phyloP scores from a whole-genome alignment of 768 basidiomycete genomes.

The Tricholoma matsutake region DNA sequence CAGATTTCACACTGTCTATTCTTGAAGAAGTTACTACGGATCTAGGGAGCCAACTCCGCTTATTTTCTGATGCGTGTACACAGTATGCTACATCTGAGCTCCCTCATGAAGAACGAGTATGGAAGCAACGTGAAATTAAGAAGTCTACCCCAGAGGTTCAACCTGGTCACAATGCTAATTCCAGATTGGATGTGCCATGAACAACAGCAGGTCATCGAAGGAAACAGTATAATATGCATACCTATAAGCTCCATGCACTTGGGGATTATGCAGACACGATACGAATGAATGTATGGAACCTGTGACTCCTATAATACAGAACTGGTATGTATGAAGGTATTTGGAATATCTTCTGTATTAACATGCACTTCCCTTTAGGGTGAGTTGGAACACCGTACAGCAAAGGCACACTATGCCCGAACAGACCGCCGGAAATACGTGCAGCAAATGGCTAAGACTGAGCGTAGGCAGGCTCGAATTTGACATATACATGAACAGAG shows the following conservation, averaged over 20 bases:
- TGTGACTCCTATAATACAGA: not conserved
- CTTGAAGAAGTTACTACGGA: no score
- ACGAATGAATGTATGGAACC: not conserved
- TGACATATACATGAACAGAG: not conserved
- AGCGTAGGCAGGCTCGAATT: conserved; percentile 7
- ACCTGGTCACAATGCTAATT: no score
- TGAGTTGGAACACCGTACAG: no score
- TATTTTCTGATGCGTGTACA: no score
- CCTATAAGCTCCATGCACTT: not conserved
- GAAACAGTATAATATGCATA: not conserved
- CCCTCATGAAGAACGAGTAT: no score
- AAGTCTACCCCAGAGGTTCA: no score
- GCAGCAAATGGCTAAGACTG: conserved; percentile 10
- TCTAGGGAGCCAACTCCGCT: no score
- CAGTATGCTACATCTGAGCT: no score
- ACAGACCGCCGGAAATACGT: conserved; percentile 7
- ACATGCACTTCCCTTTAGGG: no score
- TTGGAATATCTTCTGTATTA: no score
- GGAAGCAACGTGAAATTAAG: no score
- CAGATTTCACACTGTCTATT: conserved; percentile 1
- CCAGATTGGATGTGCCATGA: not conserved
- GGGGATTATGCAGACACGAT: conserved; percentile 1
- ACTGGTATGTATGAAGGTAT: not conserved
- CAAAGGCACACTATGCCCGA: conserved; percentile 11
- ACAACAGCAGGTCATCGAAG: not conserved